Conservation (phyloP, 2,329 filamentous ascomycete species). For the Aspergillus sp. region DNA sequence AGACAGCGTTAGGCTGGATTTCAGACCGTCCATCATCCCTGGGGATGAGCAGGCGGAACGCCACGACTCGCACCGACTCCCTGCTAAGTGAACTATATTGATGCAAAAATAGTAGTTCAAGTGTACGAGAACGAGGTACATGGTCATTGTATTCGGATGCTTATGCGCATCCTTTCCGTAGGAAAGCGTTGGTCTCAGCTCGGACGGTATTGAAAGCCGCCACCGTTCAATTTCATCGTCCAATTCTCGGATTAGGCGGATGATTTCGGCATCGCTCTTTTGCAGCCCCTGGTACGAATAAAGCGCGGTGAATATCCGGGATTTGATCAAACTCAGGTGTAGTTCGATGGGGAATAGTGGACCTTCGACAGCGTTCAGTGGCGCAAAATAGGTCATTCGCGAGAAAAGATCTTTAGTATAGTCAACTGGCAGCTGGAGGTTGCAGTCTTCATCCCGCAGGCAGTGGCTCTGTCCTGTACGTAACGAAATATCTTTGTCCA, state of each 20-base stretch:
- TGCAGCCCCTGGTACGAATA: neutral
- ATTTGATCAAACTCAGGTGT: neutral
- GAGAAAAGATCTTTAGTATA: neutral
- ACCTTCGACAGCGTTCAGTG: neutral
- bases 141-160: neutral
- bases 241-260: neutral
- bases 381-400: neutral
- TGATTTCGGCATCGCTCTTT: neutral
- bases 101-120: neutral
- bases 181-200: neutral
- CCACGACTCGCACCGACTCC: neutral
- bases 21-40: neutral
- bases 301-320: neutral
- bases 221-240: neutral
- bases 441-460: neutral
- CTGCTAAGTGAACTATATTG: neutral
- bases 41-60: neutral
- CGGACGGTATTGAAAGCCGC: neutral
- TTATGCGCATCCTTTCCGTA: neutral
- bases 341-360: neutral
- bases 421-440: neutral
- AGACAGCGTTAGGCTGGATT: neutral
- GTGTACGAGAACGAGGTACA: neutral
- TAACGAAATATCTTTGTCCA: neutral
- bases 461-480: neutral